A percentile compares a stretch with the other conserved stretches of the same genome.
Evolutionary conservation across 2,329 filamentous ascomycete species (phyloP).

Genomic region (Cladosporium sp.): DNA sequence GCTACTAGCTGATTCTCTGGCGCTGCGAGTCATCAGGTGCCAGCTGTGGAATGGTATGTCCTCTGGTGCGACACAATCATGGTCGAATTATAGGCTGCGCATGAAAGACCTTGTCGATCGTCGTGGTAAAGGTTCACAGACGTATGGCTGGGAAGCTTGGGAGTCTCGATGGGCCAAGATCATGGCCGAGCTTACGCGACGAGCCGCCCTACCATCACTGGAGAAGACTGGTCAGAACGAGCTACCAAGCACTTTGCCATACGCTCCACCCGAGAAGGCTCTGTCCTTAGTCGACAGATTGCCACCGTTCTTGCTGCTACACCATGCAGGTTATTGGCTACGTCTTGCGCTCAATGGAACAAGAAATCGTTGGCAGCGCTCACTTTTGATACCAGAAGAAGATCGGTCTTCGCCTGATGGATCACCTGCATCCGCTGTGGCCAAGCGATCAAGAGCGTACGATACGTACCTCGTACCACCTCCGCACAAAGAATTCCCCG

Average conservation of each 20-base stretch:
- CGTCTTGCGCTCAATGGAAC: conserved; percentile 56
- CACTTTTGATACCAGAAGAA: conserved; percentile 60
- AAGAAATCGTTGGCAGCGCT: conserved; percentile 52
- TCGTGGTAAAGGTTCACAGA: conserved; percentile 79
- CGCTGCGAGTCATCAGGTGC: conserved; percentile 79
- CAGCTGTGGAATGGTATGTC: conserved; percentile 77
- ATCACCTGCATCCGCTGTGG: conserved; percentile 58
- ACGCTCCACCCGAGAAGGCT: conserved; percentile 54
- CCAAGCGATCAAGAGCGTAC: conserved; percentile 56
- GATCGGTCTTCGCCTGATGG: conserved; percentile 58
- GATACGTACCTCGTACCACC: conserved; percentile 64
- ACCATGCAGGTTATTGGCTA: conserved; percentile 66
- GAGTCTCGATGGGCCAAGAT: conserved; percentile 70
- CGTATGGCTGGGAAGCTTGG: conserved; percentile 95
- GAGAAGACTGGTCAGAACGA: conserved; percentile 25
- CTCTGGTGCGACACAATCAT: conserved; percentile 77
- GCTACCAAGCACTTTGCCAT: conserved; percentile 35
- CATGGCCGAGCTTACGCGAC: conserved; percentile 62
- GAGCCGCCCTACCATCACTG: conserved; percentile 53
- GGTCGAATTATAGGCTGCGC: conserved; percentile 74
- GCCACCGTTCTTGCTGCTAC: conserved; percentile 61
- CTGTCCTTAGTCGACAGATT: conserved; percentile 52
- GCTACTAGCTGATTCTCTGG: conserved; percentile 77
- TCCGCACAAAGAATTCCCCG: conserved; percentile 57
- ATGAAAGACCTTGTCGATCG: conserved; percentile 78